Evolutionary conservation across 257 asterid species (phyloP).

Genomic region (Solanum commersonii): DNA sequence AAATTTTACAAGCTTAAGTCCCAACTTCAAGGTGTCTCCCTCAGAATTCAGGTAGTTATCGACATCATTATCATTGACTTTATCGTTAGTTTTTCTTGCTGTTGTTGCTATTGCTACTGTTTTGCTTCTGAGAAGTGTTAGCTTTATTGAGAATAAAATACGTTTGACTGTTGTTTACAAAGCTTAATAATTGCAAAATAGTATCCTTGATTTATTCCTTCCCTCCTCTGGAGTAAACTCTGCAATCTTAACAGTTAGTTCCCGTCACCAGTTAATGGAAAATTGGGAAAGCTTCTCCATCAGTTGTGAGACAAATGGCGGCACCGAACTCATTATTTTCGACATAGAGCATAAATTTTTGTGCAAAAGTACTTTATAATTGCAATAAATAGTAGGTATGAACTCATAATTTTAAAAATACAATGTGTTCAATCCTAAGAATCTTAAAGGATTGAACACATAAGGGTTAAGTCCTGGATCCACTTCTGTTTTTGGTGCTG

Average conservation of each 20-base stretch:
- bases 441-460: background rate
- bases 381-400: background rate
- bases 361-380: background rate
- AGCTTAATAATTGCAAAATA: background rate
- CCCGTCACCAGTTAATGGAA: background rate
- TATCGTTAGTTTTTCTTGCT: background rate
- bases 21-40: conserved; percentile 97
- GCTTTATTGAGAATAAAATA: background rate
- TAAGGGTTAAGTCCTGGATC: background rate
- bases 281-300: background rate
- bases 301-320: background rate
- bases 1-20: conserved; percentile 95
- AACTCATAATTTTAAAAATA: background rate
- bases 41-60: conserved; percentile 75
- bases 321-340: background rate
- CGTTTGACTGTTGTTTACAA: background rate
- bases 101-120: background rate
- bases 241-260: background rate
- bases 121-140: background rate
- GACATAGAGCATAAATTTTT: background rate
- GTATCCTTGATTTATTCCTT: background rate
- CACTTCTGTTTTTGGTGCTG: background rate
- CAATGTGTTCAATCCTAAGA: background rate
- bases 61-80: background rate
- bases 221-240: background rate